Evolutionary conservation across 2,329 filamentous ascomycete genomes (phyloP), one percentile per base, ranked within the genome.

Genomic region (Fusarium bactridioides): DNA sequence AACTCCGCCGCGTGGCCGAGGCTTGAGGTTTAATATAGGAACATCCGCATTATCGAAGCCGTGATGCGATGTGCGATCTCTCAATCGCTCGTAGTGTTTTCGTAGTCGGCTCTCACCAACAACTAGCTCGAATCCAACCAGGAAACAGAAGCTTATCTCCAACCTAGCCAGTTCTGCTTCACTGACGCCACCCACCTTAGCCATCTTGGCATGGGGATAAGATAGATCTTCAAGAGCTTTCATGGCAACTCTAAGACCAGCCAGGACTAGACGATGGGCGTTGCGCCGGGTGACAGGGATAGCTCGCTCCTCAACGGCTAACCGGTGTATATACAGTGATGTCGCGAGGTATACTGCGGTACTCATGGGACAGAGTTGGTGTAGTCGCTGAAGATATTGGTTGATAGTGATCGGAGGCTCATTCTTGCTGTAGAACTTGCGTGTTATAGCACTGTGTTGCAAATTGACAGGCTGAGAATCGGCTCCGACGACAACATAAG

Each of bases 221-320:
- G 92, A 93, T 60, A 95, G 87, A 80, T 98, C 95, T 81, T 99
- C 95, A n/a, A 98, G 84, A 1, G 94, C 93, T 83, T 98, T 99
- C 89, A 95, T 96, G 19, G 95, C 94, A 7, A 98, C 93, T 40
- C 95, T 86, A 59, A 98, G 86, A 11, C 93, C 93, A 0, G 94
- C 95, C 21, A 99, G 87, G 37, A 97, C 86, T 12, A 98, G 84
- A 5, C 96, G 90, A 80, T 99, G 95, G 69, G 94, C 92, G 70
- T 97, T 98, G 63, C 94, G 89, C 64, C 88, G 87, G 6, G 94
- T 97, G 12, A 97, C 92, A 2, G 92, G 91, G 27, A 98, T 92
- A 29, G 92, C 89, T 73, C 89, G 89, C 79, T 97, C 93, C 48
- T 92, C 87, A 18, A 95, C 90, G 1, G 92, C 93, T 45, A 98